Evolutionary conservation across 805 yeast genomes (phyloP), one percentile per base, ranked within the genome.

Genomic region (Scheffersomyces amazonensis): DNA sequence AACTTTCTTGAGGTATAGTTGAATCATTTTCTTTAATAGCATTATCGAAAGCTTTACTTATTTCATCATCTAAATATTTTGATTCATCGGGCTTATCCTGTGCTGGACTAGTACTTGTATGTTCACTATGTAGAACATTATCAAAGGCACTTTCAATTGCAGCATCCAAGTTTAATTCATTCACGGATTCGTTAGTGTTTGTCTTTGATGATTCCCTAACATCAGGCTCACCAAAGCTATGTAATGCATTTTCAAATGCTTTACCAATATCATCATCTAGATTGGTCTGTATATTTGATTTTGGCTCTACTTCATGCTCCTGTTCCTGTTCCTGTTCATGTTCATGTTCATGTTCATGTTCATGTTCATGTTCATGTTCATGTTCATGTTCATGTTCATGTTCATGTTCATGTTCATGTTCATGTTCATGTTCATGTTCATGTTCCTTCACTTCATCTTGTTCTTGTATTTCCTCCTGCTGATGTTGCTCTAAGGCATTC

Each of bases 221-320:
- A n/a, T n/a, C n/a, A 15, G 19, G 19, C 17, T 24, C 17, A 4
- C 27, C 32, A 19, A 41, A 34, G n/a, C n/a, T n/a, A n/a, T n/a
- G n/a, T n/a, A n/a, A n/a, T 10, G 37, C 21, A 18, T 36, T 29
- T 16, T 44, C 40, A 32, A 52, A 48, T 5, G 52, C 57, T 27
- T 44, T 38, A 19, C 40, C 40, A 24, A 37, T 38, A 3, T 39
- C 37, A 31, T 38, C 39, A 25, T 39, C 38, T n/a, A 33, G 31
- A 4, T 41, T 42, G 7, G 13, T 13, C 7, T 24, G n/a, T n/a
- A n/a, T n/a, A n/a, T n/a, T n/a, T n/a, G n/a, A n/a, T n/a, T n/a
- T n/a, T n/a, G n/a, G n/a, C n/a, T n/a, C n/a, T n/a, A n/a, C n/a
- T n/a, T n/a, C n/a, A n/a, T n/a, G n/a, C n/a, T n/a, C n/a, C n/a